Evolutionary conservation across 495 filamentous ascomycete genomes (phyloP).

Genomic region (Thermothielavioides terrestris): DNA sequence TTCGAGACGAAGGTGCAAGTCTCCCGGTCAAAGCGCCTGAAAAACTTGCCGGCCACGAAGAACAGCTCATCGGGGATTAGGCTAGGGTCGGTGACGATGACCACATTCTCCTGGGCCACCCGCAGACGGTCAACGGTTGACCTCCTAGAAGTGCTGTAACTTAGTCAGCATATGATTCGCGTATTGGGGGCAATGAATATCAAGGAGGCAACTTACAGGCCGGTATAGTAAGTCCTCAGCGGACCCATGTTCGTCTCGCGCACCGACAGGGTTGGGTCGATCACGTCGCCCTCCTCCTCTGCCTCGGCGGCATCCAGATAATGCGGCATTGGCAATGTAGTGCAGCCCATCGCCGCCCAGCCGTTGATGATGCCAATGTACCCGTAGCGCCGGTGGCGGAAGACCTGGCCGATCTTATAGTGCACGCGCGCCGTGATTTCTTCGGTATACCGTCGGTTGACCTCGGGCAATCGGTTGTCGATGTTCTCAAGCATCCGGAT

Average conservation of each 20-base stretch:
- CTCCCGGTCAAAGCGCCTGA: slow-evolving; percentile 75
- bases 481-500: slow-evolving; percentile 50
- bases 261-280: slow-evolving; percentile 40
- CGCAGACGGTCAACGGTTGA: slow-evolving; percentile 45
- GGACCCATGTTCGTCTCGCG: slow-evolving; percentile 41
- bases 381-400: slow-evolving; percentile 70
- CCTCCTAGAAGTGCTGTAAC: slow-evolving; percentile 8
- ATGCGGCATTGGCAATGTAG: slow-evolving; percentile 26
- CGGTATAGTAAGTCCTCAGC: slow-evolving; percentile 69
- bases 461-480: slow-evolving; percentile 51
- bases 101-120: slow-evolving; percentile 86
- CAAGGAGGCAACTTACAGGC: slow-evolving; percentile 52
- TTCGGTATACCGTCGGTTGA: slow-evolving; percentile 39
- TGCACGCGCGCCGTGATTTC: slow-evolving; percentile 38
- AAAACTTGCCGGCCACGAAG: slow-evolving; percentile 71
- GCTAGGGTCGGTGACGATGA: slow-evolving; percentile 44
- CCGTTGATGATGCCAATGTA: slow-evolving; percentile 78
- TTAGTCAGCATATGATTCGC: not conserved
- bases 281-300: slow-evolving; percentile 46
- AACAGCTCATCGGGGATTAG: slow-evolving; percentile 45
- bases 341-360: slow-evolving; percentile 55
- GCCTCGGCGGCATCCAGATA: slow-evolving; percentile 25
- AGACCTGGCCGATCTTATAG: slow-evolving; percentile 76
- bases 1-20: slow-evolving; percentile 73
- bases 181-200: no score